Base-by-base conservation (phyloP, 768 basidiomycete genomes). In the Cyclocybe aegerita region DNA sequence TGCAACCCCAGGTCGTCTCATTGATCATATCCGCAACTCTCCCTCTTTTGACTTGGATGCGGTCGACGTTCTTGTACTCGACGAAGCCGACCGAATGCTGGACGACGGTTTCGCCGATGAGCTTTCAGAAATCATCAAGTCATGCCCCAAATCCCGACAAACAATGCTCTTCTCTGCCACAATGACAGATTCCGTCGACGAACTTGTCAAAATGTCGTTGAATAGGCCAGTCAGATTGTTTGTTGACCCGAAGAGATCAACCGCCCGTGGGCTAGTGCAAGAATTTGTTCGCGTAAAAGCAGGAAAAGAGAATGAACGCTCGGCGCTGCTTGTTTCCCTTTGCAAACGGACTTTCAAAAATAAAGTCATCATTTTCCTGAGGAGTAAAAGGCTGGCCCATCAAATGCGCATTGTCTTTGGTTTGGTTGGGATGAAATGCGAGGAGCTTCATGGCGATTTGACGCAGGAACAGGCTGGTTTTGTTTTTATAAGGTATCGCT, bases 121-220 rank as follows among this genome's bases (percentile, higher is more conserved):
- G 67, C 76, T 99, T 32, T 74, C 82, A 12, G 97, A 99, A 70
- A 97, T 99, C 60, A 85, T 98, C 70, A 87, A 86, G 60, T 81
- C 90, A 12, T 97, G 94, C 64, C 94, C 94, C 1, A 69, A 69
- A 15, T 88, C 88, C 17, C 82, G 97, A 34, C 97, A 98, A 66
- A 98, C 97, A 3, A 96, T 99, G 93, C 78, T 99, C 34, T 99
- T 99, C 70, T 97, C 94, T 0, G 97, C 97, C 2, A 99, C 97
- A 1, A 98, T 98, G 90, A 98, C 95, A 4, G 97, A 99, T 67
- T 88, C 90, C 1, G 89, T 98, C 7, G 92, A 97, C 60, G 88
- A 94, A 62, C 80, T 99, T 42, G 90, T 98, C 50, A 86, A 85
- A 62, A 88, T 98, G 79, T 92, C 91, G 9, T 72, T 98, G 43